Conservation (phyloP, 129 eudicot species). For the Solidago caesia region DNA sequence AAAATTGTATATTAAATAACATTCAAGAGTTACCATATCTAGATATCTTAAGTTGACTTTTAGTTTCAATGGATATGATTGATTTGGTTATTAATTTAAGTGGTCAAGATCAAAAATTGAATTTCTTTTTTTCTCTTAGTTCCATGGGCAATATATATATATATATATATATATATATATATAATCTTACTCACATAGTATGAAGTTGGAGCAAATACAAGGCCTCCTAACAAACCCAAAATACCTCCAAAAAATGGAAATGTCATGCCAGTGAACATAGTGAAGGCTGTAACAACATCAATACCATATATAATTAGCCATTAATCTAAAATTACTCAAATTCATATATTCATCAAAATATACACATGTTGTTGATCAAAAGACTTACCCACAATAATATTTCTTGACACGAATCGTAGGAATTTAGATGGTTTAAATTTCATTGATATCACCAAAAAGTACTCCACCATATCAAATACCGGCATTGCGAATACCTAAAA, state of each 20-base stretch:
- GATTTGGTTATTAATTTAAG: no score
- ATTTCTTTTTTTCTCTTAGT: no score
- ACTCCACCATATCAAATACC: not conserved
- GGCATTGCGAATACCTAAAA: not conserved
- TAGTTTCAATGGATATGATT: no score
- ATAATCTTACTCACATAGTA: constrained; percentile 8
- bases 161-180: no score
- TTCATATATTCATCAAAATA: not conserved
- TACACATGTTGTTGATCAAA: not conserved
- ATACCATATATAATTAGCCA: not conserved
- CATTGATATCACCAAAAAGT: not conserved
- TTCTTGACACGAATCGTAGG: not conserved
- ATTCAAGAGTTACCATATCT: no score
- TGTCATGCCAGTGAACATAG: constrained; percentile 54
- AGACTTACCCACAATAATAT: not conserved
- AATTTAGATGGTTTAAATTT: not conserved
- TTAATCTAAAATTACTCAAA: not conserved
- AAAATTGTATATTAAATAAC: no score
- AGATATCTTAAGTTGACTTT: no score
- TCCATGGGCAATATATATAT: no score
- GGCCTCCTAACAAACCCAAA: constrained; percentile 18
- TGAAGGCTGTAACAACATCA: constrained; percentile 43
- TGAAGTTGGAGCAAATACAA: constrained; percentile 25
- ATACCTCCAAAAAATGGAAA: constrained; percentile 44
- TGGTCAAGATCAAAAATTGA: no score